phyloP scores from a whole-genome alignment of 805 yeast species.

The Priceomyces haplophilus region DNA sequence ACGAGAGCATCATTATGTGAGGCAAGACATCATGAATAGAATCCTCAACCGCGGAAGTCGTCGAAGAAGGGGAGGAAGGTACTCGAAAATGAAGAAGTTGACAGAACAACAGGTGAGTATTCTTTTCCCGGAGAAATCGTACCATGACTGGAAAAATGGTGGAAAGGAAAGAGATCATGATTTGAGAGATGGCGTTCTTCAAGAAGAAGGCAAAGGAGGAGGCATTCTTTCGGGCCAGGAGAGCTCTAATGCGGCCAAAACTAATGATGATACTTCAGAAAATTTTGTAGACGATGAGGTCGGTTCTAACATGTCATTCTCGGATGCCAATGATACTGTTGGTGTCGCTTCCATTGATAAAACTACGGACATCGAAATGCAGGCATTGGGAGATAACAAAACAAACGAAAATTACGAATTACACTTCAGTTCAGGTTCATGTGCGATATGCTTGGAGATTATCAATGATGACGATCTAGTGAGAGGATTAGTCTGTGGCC shows the following conservation, averaged over 20 bases:
- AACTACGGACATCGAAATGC: conserved; percentile 6
- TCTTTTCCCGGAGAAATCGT: conserved; percentile 56
- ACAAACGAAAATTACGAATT: conserved; percentile 1
- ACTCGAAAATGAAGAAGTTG: conserved; percentile 47
- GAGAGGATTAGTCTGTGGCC: conserved; percentile 77
- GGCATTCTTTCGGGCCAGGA: background rate
- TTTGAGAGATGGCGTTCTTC: conserved; percentile 43
- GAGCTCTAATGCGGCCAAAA: background rate
- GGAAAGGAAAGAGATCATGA: conserved; percentile 52
- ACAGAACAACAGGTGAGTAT: conserved; percentile 57
- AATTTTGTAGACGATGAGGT: background rate
- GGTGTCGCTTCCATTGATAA: background rate
- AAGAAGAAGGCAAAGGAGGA: conserved; percentile 38
- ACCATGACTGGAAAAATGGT: conserved; percentile 58
- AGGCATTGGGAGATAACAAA: background rate
- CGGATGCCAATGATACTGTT: conserved; percentile 1
- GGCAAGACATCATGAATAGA: conserved; percentile 30
- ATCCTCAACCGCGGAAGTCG: conserved; percentile 29
- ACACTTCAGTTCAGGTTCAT: conserved; percentile 64
- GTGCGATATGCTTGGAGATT: conserved; percentile 75
- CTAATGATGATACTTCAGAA: conserved; percentile 1
- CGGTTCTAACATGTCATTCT: background rate
- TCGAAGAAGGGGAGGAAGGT: conserved; percentile 39
- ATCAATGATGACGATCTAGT: conserved; percentile 62
- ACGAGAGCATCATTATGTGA: conserved; percentile 28